These are phyloP conservation scores for Didymella segeticola DNA, from an alignment of 2,329 filamentous ascomycete genomes.

Conservation along the genomic window DNA sequence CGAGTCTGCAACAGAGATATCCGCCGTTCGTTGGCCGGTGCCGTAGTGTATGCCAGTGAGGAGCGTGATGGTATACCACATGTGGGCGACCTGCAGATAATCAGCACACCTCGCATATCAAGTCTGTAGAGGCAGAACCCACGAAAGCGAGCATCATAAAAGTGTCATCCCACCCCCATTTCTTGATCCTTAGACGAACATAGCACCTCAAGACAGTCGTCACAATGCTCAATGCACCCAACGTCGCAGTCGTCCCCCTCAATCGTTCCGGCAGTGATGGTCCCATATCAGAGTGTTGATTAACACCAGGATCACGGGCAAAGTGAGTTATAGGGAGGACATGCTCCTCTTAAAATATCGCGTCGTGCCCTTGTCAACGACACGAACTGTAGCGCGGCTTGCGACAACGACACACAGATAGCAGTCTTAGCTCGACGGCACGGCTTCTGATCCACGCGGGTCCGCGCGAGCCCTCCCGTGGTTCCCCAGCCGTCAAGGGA, in stretches of 20 bases:
- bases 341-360: neutral
- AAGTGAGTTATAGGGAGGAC: neutral
- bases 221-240: slow-evolving; percentile 20
- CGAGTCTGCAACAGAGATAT: slow-evolving; percentile 16
- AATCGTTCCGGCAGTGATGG: slow-evolving; percentile 15
- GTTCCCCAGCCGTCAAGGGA: neutral
- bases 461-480: neutral
- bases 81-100: slow-evolving; percentile 6
- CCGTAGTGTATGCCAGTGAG: slow-evolving; percentile 22
- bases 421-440: neutral
- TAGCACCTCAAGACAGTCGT: slow-evolving; percentile 22
- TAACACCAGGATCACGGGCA: neutral
- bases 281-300: neutral
- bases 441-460: neutral
- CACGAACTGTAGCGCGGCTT: neutral
- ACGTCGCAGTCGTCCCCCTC: slow-evolving; percentile 4
- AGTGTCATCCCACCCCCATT: slow-evolving; percentile 24
- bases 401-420: neutral
- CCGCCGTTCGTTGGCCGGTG: slow-evolving; percentile 16
- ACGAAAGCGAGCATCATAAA: slow-evolving; percentile 24
- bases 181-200: slow-evolving; percentile 18
- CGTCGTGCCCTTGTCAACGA: neutral
- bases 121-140: neutral
- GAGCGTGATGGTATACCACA: slow-evolving; percentile 22
- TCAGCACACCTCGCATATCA: neutral